Base-by-base conservation (phyloP, 768 basidiomycete species). In the Filobasidium floriforme region DNA sequence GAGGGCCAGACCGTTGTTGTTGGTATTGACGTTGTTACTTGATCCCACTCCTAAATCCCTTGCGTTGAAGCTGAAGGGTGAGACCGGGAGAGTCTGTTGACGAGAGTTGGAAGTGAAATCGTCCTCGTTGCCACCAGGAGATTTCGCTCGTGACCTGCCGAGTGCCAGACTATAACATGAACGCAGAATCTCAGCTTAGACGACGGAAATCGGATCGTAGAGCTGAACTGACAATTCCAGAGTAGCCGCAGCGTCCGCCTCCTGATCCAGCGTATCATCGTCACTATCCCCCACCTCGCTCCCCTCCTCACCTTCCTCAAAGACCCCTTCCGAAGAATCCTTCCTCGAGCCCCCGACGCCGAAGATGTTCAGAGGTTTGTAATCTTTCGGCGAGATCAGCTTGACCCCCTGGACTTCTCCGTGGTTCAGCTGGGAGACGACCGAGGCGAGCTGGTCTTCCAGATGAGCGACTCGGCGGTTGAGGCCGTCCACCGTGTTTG, bases 111-210 rank as follows among this genome's bases (percentile, higher is more conserved):
- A 3, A 14, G 46, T 49, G 32, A 37, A 37, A 40, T 62, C 61
- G 40, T 62, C 61, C 29, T 67, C 52, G 22, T 41, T 43, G 41
- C 62, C 66, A 5, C 54, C 66, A 7, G 66, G 66, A 41, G 46
- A 52, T 28, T 52, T 52, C 7, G 60, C 60, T 11, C 66, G 46
- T 26, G 62, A 32, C 32, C 66, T 24, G 57, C 66, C 66, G 41
- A 67, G 40, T 46, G 66, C 66, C 11, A 67, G 55, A 54, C 66
- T 67, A 59, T 14, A 32, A 29, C 41, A 14, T 40, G 5, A 49
- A 2, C 22, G 46, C 12, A 49, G 9, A 37, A 9, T 49, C 43
- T 44, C 3, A 49, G 46, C 22, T 49, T 49, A 6, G 19, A 12
- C 46, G 5, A 49, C 14, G 46, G 18, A 22, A 49, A 14, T 22